Evolutionary conservation across 2,329 filamentous ascomycete species (phyloP).

Genomic region (Beauveria varroae): DNA sequence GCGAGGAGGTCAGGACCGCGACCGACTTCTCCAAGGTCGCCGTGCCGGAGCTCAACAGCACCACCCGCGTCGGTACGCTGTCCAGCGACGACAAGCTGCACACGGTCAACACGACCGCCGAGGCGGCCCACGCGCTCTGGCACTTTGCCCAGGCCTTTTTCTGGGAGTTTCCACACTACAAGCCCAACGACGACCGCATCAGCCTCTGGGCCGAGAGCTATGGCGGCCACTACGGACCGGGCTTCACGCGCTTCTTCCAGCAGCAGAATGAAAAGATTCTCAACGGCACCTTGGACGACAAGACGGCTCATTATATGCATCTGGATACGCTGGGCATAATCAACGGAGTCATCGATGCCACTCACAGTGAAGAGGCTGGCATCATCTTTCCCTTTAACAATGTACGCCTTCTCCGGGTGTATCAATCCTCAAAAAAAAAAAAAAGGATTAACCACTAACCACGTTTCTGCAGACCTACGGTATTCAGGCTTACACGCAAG

Average conservation of each 20-base stretch:
- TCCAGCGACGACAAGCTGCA: constrained; percentile 22
- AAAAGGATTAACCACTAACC: neutral
- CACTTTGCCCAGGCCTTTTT: constrained; percentile 59
- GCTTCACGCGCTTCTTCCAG: constrained; percentile 50
- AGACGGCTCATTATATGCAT: constrained; percentile 41
- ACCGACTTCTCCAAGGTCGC: constrained; percentile 27
- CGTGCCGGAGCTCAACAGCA: constrained; percentile 29
- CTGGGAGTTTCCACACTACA: constrained; percentile 49
- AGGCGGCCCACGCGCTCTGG: constrained; percentile 52
- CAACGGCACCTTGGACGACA: constrained; percentile 23
- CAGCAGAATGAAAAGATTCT: constrained; percentile 50
- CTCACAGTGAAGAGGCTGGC: constrained; percentile 51
- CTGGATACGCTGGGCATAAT: constrained; percentile 60
- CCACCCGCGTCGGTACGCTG: constrained; percentile 27
- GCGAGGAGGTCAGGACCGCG: constrained; percentile 35
- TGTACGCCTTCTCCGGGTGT: constrained; percentile 28
- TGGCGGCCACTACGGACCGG: constrained; percentile 61
- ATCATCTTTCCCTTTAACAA: constrained; percentile 54
- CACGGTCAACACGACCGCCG: constrained; percentile 42
- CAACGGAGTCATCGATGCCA: constrained; percentile 60
- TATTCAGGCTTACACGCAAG: constrained; percentile 47
- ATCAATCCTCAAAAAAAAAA: too few species aligned
- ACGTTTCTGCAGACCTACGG: constrained; percentile 38
- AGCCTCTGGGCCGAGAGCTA: constrained; percentile 64
- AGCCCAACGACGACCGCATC: constrained; percentile 45